Evolutionary conservation across 169 alveolate genomes (phyloP).

Genomic region (Plasmodium chabaudi): DNA sequence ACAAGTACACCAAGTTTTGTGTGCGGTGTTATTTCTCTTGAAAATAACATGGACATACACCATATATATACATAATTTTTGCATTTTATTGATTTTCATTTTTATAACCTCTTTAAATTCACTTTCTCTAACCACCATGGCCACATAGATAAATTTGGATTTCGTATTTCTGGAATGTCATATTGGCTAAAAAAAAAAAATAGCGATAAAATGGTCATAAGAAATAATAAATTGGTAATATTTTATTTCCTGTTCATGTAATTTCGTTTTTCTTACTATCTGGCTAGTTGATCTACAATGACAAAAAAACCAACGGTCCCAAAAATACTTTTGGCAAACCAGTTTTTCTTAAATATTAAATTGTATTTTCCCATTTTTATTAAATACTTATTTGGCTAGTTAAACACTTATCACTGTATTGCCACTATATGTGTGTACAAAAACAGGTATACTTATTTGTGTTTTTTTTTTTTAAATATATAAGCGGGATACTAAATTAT

Average conservation of each 20-base stretch:
- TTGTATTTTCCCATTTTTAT: slow-evolving; percentile 62
- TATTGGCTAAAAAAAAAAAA: slow-evolving; percentile 31
- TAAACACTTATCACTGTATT: neutral
- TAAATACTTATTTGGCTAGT: neutral
- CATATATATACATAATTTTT: neutral
- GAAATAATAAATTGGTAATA: neutral
- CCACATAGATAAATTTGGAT: slow-evolving; percentile 73
- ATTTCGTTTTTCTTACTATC: slow-evolving; percentile 43
- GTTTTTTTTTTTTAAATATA: neutral
- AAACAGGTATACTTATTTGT: neutral
- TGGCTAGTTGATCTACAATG: slow-evolving; percentile 65
- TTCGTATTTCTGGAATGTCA: slow-evolving; percentile 58
- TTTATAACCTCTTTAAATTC: slow-evolving; percentile 39
- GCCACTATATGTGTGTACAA: neutral
- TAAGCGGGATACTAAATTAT: neutral
- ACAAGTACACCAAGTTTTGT: neutral
- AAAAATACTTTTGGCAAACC: slow-evolving; percentile 70
- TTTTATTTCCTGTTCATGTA: slow-evolving; percentile 8
- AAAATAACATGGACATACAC: neutral
- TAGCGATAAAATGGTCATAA: neutral
- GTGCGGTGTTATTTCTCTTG: neutral
- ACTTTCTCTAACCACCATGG: slow-evolving; percentile 75
- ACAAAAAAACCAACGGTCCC: slow-evolving; percentile 68
- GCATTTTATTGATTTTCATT: neutral
- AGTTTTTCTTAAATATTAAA: slow-evolving; percentile 53